These are phyloP conservation scores for Metschnikowia sp. DNA, from an alignment of 805 yeast genomes.

Conservation along the genomic window DNA sequence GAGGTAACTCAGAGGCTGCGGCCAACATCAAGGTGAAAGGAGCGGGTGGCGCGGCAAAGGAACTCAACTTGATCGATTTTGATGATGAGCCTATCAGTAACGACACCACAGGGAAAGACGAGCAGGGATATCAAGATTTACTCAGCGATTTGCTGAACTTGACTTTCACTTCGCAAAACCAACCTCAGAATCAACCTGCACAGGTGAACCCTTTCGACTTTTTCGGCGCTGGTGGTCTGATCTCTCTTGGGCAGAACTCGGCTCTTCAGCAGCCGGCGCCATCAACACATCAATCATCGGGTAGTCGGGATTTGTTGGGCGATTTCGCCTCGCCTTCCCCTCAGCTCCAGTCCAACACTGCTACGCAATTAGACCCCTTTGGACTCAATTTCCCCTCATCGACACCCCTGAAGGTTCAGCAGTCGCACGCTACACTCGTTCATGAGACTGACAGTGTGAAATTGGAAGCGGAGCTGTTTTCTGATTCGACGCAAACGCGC, in stretches of 20 bases:
- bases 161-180: conserved; percentile 43
- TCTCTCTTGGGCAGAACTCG: conserved; percentile 29
- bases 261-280: conserved; percentile 21
- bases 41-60: conserved; percentile 25
- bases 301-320: conserved; percentile 28
- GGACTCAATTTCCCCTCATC: conserved; percentile 37
- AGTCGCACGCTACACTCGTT: conserved; percentile 24
- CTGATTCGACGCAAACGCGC: conserved; percentile 30
- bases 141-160: conserved; percentile 67
- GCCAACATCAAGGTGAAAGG: conserved; percentile 37
- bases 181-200: conserved; percentile 6
- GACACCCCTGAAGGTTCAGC: conserved; percentile 30
- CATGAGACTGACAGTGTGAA: conserved; percentile 46
- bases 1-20: conserved; percentile 61
- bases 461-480: conserved; percentile 42
- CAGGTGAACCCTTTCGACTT: conserved; percentile 32
- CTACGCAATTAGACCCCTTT: conserved; percentile 36
- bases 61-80: conserved; percentile 42
- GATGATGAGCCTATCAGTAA: conserved; percentile 38
- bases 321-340: conserved; percentile 43
- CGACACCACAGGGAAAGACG: conserved; percentile 27
- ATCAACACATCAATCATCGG: neutral
- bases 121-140: conserved; percentile 59
- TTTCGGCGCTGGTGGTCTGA: conserved; percentile 54
- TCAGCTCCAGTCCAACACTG: conserved; percentile 27